Evolutionary conservation across 202 grass and related monocot genomes (phyloP).

Genomic region (Digitaria exilis): DNA sequence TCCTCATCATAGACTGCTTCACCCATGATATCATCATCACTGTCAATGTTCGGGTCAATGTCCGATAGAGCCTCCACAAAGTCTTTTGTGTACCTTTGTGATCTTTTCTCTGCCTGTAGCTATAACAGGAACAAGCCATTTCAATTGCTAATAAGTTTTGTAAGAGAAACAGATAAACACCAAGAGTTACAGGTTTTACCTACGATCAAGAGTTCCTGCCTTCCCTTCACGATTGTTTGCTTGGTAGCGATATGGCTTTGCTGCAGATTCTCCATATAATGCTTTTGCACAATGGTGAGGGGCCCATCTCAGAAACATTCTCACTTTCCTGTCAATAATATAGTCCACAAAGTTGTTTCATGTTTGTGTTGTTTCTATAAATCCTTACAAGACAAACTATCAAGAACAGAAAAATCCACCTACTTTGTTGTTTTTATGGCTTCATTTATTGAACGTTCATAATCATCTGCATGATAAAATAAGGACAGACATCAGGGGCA

Average conservation of each 20-base stretch:
- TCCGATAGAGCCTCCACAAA: conserved; percentile 73
- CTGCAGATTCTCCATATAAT: conserved; percentile 54
- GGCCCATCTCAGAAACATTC: conserved; percentile 55
- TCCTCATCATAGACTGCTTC: conserved; percentile 96
- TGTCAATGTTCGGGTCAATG: conserved; percentile 57
- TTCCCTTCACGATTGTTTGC: conserved; percentile 59
- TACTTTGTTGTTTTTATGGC: conserved; percentile 96
- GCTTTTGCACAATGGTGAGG: conserved; percentile 51
- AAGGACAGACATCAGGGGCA: conserved; percentile 41
- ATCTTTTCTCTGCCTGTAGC: conserved; percentile 75
- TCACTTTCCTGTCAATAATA: conserved; percentile 62
- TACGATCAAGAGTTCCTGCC: conserved; percentile 60
- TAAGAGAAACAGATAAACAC: conserved; percentile 5
- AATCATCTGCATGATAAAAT: conserved; percentile 82
- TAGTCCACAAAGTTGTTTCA: conserved; percentile 33
- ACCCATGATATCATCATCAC: conserved; percentile 91
- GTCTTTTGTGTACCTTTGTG: conserved; percentile 73
- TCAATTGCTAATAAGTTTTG: conserved; percentile 27
- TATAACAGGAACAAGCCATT: conserved; percentile 20
- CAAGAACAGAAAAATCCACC: conserved; percentile 43
- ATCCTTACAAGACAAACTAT: conserved; percentile 12
- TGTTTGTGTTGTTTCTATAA: background rate
- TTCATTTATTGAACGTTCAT: conserved; percentile 95
- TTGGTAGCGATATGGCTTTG: conserved; percentile 48
- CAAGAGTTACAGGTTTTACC: conserved; percentile 51